phyloP scores from a whole-genome alignment of 768 basidiomycete species.

The Myochromella boudieri region DNA sequence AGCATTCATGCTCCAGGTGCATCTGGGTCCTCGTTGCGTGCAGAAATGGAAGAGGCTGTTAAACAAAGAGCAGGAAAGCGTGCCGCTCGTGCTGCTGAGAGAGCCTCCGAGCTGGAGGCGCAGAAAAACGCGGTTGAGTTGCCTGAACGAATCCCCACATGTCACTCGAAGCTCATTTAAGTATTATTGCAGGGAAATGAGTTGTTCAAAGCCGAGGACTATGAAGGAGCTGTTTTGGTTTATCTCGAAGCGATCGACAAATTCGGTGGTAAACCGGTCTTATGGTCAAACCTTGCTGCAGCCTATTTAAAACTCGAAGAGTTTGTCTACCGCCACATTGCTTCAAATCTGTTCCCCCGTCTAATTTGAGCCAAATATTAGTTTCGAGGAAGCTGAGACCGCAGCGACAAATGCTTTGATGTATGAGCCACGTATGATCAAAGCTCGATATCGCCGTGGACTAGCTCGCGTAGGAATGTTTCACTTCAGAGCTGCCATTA shows the following conservation, averaged over 20 bases:
- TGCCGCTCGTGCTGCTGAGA: slow-evolving; percentile 6
- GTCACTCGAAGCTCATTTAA: neutral
- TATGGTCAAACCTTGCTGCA: slow-evolving; percentile 35
- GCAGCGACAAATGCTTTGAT: slow-evolving; percentile 36
- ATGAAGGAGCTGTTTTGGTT: slow-evolving; percentile 24
- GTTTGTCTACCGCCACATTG: slow-evolving; percentile 11
- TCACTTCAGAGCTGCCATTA: slow-evolving; percentile 24
- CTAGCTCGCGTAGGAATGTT: slow-evolving; percentile 31
- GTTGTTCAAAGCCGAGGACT: slow-evolving; percentile 29
- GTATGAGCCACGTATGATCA: slow-evolving; percentile 31
- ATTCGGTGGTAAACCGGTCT: slow-evolving; percentile 31
- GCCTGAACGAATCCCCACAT: neutral
- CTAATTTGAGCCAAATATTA: slow-evolving; percentile 11
- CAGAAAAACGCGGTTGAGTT: slow-evolving; percentile 10
- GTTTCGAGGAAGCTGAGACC: slow-evolving; percentile 39
- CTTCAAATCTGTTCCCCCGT: neutral
- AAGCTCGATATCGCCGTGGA: slow-evolving; percentile 40
- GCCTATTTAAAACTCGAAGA: slow-evolving; percentile 36
- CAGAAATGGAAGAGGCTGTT: slow-evolving; percentile 6
- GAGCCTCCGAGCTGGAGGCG: neutral
- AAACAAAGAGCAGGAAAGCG: slow-evolving; percentile 8
- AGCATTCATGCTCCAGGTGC: neutral
- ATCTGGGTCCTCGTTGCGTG: slow-evolving; percentile 6
- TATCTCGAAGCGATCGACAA: slow-evolving; percentile 29
- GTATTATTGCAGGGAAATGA: slow-evolving; percentile 41